These are phyloP conservation scores for Boletus bicolor DNA, from an alignment of 768 basidiomycete genomes.

Conservation along the genomic window DNA sequence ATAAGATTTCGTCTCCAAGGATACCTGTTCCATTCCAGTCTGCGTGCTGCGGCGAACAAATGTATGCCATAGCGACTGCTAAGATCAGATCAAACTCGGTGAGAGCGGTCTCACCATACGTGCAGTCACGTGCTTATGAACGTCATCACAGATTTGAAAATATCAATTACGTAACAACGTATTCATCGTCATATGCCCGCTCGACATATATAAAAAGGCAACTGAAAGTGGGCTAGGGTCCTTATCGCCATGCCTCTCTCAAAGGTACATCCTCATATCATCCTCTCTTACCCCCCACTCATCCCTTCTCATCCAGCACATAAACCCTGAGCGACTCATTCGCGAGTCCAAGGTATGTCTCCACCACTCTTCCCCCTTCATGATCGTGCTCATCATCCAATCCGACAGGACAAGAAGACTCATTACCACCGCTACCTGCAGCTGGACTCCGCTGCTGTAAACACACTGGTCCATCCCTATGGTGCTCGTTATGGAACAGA, in stretches of 20 bases:
- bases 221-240: neutral
- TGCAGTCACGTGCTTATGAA: too few species aligned
- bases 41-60: neutral
- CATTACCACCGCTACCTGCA: conserved; percentile 28
- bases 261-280: conserved; percentile 39
- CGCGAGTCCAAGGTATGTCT: conserved; percentile 48
- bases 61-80: neutral
- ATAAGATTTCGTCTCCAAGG: neutral
- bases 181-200: too few species aligned
- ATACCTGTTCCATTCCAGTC: neutral
- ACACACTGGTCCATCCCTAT: conserved; percentile 44
- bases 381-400: neutral
- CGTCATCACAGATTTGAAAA: neutral
- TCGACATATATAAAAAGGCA: neutral
- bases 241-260: conserved; percentile 51
- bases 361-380: neutral
- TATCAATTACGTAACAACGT: neutral
- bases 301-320: conserved; percentile 41
- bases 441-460: conserved; percentile 34
- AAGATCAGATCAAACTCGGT: neutral
- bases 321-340: conserved; percentile 67
- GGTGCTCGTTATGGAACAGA: conserved; percentile 63
- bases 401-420: conserved; percentile 46
- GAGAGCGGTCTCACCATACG: neutral
- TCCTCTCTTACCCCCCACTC: neutral